Conservation (phyloP, 202 grass and related monocot species). For the Carex sylvatica region DNA sequence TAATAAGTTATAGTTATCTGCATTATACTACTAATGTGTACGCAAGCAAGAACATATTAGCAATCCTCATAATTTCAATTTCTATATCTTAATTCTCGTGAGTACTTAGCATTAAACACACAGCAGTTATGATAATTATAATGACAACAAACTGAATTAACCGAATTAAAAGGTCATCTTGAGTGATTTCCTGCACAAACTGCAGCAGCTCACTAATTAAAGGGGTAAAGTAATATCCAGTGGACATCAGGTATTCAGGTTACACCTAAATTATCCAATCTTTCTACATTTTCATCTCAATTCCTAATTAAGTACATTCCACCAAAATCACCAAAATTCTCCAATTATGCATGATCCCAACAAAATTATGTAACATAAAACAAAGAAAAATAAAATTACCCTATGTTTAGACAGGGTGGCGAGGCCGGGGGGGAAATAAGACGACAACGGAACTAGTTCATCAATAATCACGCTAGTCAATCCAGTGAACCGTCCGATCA, state of each 20-base stretch:
- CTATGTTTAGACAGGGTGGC: conserved; percentile 18
- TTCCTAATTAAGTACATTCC: background rate
- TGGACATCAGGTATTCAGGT: background rate
- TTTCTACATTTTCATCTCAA: background rate
- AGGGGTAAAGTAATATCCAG: background rate
- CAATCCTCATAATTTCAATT: background rate
- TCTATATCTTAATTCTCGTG: background rate
- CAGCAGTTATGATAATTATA: background rate
- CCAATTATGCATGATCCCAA: background rate
- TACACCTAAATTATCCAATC: background rate
- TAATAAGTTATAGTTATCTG: background rate
- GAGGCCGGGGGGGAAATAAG: conserved; percentile 11
- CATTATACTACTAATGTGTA: background rate
- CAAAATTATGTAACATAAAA: background rate
- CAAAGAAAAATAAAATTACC: background rate
- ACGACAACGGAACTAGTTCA: conserved; percentile 32
- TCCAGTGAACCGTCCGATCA: conserved; percentile 44
- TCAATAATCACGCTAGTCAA: conserved; percentile 54
- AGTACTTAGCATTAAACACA: background rate
- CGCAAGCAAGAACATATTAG: background rate
- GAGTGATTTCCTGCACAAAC: background rate
- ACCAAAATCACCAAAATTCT: conserved; percentile 1
- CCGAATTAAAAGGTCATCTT: background rate
- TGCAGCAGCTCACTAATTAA: background rate
- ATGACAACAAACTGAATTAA: background rate